These are phyloP conservation scores for Odonthalia washingtoniensis DNA, from an alignment of 31 red algal genomes.

Conservation along the genomic window DNA sequence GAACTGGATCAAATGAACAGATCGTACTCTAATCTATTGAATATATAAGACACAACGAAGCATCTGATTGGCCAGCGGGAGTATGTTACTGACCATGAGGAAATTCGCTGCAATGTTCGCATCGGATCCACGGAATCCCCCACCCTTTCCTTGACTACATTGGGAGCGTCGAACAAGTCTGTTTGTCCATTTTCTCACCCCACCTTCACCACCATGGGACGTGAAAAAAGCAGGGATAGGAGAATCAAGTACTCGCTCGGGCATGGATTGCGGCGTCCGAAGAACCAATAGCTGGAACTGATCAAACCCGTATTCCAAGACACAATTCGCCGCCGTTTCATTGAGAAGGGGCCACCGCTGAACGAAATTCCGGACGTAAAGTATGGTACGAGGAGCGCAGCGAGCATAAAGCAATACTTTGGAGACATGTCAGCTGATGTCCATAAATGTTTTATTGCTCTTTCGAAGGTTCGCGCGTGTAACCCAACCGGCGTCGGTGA, in stretches of 20 bases:
- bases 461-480: slow-evolving; percentile 13
- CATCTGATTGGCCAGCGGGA: slow-evolving; percentile 15
- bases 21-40: slow-evolving; percentile 43
- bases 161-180: background rate
- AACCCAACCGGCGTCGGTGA: slow-evolving; percentile 39
- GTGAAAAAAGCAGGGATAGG: slow-evolving; percentile 42
- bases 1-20: background rate
- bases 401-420: slow-evolving; percentile 41
- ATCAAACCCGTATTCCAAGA: slow-evolving; percentile 32
- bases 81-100: background rate
- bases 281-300: slow-evolving; percentile 20
- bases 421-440: slow-evolving; percentile 29
- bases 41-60: slow-evolving; percentile 26
- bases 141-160: background rate
- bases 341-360: slow-evolving; percentile 23
- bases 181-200: background rate
- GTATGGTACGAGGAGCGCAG: slow-evolving; percentile 19
- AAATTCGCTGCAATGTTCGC: background rate
- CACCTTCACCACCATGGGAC: slow-evolving; percentile 17
- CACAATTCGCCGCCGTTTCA: slow-evolving; percentile 36
- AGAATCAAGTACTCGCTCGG: slow-evolving; percentile 47
- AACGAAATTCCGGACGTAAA: slow-evolving; percentile 13
- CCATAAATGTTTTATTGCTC: slow-evolving; percentile 21
- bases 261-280: slow-evolving; percentile 45
- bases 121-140: slow-evolving; percentile 11